Evolutionary conservation across 768 basidiomycete species (phyloP).

Genomic region (Termitomyces titanicus): DNA sequence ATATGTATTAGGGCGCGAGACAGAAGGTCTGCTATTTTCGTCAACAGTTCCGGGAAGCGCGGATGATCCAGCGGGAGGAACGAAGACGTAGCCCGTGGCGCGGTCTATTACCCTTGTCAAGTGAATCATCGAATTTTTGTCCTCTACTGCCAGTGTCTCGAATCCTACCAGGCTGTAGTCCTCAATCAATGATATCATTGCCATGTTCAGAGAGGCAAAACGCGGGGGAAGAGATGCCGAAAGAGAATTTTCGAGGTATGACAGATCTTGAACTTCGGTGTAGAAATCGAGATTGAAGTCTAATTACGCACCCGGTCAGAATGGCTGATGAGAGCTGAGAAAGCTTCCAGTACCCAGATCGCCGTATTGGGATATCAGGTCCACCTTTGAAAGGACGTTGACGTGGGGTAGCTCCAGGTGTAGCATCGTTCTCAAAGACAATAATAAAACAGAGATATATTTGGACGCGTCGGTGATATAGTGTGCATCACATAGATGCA

Average conservation of each 20-base stretch:
- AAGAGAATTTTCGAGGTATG: conserved; percentile 78
- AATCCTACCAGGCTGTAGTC: conserved; percentile 93
- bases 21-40: conserved; percentile 29
- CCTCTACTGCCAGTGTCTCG: conserved; percentile 97
- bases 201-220: conserved; percentile 79
- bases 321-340: conserved; percentile 2
- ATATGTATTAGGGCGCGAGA: conserved; percentile 59
- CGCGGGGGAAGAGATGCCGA: conserved; percentile 55
- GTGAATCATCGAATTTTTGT: conserved; percentile 93
- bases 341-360: conserved; percentile 65
- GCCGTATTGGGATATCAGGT: conserved; percentile 86
- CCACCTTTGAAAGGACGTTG: conserved; percentile 95
- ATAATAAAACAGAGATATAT: conserved; percentile 88
- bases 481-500: conserved; percentile 95
- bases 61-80: conserved; percentile 44
- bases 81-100: conserved; percentile 88
- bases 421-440: conserved; percentile 95
- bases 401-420: conserved; percentile 97
- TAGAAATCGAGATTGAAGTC: conserved; percentile 98
- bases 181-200: conserved; percentile 89
- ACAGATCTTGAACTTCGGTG: conserved; percentile 95
- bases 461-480: conserved; percentile 96
- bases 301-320: conserved; percentile 25
- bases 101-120: conserved; percentile 83
- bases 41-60: conserved; percentile 34